Percentiles rank a stretch among this genome's conserved stretches.
phyloP scores from a whole-genome alignment of 1,139 yeast genomes.

The Pichia sp. region DNA sequence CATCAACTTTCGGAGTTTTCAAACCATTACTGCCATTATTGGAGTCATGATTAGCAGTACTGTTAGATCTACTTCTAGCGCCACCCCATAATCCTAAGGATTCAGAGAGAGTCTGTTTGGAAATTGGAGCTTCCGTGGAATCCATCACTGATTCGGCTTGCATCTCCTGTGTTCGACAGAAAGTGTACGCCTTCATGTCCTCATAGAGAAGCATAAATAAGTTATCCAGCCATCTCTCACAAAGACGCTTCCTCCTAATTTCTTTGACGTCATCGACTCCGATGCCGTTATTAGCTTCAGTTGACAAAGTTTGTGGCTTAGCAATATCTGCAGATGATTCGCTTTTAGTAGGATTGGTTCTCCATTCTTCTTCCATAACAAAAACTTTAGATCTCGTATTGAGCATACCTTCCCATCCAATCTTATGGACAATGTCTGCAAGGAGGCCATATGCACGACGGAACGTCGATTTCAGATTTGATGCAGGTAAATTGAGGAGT shows the following conservation, averaged over 20 bases:
- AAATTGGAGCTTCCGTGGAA: neutral
- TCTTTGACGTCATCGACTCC: neutral
- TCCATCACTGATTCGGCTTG: conserved; percentile 17
- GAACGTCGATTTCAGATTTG: conserved; percentile 50
- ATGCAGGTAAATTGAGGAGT: conserved; percentile 45
- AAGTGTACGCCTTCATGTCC: conserved; percentile 51
- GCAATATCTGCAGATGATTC: too few species aligned
- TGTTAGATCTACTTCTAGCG: too few species aligned
- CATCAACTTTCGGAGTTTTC: conserved; percentile 30
- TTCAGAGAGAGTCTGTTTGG: neutral
- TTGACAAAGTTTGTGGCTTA: too few species aligned
- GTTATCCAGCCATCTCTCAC: conserved; percentile 60
- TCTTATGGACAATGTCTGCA: conserved; percentile 48
- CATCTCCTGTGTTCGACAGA: conserved; percentile 47
- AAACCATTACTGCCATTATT: too few species aligned
- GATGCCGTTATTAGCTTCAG: neutral
- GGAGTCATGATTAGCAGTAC: too few species aligned
- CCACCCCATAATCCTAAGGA: conserved; percentile 10
- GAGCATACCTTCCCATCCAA: conserved; percentile 53
- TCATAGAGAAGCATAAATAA: conserved; percentile 53
- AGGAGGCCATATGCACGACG: conserved; percentile 48
- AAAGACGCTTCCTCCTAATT: conserved; percentile 38
- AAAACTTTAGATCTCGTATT: conserved; percentile 53
- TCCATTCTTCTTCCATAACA: conserved; percentile 57
- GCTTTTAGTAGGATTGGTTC: neutral